Conservation (phyloP, 1,139 yeast genomes). For the Magnusiomyces ingens region DNA sequence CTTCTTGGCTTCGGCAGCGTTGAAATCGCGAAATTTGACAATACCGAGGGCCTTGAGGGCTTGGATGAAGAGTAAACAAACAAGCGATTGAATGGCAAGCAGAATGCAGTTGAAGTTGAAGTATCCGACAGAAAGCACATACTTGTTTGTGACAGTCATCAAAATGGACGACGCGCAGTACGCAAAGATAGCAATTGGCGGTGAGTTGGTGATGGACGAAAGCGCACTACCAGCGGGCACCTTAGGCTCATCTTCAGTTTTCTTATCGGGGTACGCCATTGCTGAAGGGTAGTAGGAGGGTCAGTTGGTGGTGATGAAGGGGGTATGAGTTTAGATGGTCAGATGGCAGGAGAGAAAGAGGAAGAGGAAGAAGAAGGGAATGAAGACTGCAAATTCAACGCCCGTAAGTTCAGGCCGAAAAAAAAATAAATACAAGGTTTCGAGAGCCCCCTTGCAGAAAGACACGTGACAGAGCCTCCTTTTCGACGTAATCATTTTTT, state of each 20-base stretch:
- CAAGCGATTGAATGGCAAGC: conserved; percentile 54
- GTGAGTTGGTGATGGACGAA: conserved; percentile 49
- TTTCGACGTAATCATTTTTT: too few relatives aligned
- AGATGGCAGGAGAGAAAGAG: too few relatives aligned
- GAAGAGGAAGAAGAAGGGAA: too few relatives aligned
- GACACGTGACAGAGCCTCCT: too few relatives aligned
- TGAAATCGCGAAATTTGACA: conserved; percentile 81
- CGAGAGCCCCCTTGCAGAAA: too few relatives aligned
- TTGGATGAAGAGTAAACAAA: conserved; percentile 70
- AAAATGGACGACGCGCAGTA: conserved; percentile 90
- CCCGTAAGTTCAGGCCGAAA: too few relatives aligned
- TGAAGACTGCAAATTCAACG: too few relatives aligned
- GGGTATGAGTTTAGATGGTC: too few relatives aligned
- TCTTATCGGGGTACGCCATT: conserved; percentile 15
- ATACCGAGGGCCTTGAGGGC: conserved; percentile 64
- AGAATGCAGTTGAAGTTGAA: conserved; percentile 90
- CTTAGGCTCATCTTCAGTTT: conserved; percentile 13
- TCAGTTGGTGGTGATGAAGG: too few relatives aligned
- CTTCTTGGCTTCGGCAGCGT: conserved; percentile 82
- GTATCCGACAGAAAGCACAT: conserved; percentile 71
- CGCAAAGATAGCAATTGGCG: conserved; percentile 75
- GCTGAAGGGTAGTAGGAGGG: too few relatives aligned
- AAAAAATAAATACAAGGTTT: too few relatives aligned
- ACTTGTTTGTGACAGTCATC: conserved; percentile 98
- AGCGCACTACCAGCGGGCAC: conserved; percentile 5